Evolutionary conservation across 164 flowering plant genomes (phyloP).

Genomic region (Pachysandra terminalis): DNA sequence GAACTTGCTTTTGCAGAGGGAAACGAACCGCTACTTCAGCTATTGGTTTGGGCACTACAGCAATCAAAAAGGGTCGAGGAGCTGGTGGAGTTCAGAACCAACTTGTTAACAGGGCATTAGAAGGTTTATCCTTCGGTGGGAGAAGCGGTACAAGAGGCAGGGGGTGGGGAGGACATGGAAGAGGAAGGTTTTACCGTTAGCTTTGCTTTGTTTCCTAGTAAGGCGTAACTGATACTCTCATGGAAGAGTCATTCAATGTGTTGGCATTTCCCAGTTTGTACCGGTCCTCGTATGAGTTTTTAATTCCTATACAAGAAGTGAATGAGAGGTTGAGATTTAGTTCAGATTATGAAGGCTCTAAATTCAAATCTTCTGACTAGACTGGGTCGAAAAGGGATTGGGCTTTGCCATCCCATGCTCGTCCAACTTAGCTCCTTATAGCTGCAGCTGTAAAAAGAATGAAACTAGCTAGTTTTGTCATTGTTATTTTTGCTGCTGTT

Average conservation of each 20-base stretch:
- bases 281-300: not conserved
- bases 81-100: conserved; percentile 62
- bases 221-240: not conserved
- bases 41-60: conserved; percentile 45
- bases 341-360: conserved; percentile 1
- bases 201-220: not conserved
- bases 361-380: not conserved
- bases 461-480: too few species aligned
- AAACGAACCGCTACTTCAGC: conserved; percentile 53
- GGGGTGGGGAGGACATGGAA: conserved; percentile 51
- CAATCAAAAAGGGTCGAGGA: conserved; percentile 73
- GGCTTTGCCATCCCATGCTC: not conserved
- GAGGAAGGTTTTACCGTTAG: conserved; percentile 65
- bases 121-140: conserved; percentile 66
- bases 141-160: conserved; percentile 43
- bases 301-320: not conserved
- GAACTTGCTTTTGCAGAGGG: conserved; percentile 37
- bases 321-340: conserved; percentile 7
- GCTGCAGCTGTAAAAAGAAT: too few species aligned
- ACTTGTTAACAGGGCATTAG: conserved; percentile 67
- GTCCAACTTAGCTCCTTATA: too few species aligned
- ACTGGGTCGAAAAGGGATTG: not conserved
- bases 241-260: not conserved
- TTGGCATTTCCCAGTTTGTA: conserved; percentile 1
- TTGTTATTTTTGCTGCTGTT: too few species aligned